Base-by-base conservation (phyloP, 2,329 filamentous ascomycete genomes). In the Emmonsia crescens region DNA sequence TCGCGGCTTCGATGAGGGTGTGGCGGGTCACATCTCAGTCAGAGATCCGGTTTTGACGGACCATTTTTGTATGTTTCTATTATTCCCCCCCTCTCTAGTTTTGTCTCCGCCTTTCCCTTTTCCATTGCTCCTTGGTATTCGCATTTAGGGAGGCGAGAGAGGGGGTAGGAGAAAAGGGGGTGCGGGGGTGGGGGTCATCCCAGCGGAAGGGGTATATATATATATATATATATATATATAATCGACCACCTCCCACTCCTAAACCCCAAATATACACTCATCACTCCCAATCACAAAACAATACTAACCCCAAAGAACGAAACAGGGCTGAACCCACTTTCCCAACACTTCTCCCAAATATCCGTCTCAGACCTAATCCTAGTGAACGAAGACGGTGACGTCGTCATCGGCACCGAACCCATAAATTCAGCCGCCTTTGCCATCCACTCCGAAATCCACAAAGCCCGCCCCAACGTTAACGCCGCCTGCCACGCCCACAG, bases 371-470 rank as follows among this genome's bases (percentile, higher is more conserved):
- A 81, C 63, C 71, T 81, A 49, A 77, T 81, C 44, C 72, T 71
- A 5, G 75, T 81, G 2, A 71, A 78, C 62, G 70, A 77, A 49
- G 60, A 74, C 12, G 79, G 77, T 12, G 66, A 76, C 49, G 71
- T 76, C 27, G 71, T 79, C 46, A 27, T 38, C 31, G 76, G 74
- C 31, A 77, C 76, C 6, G 75, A 73, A 24, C 65, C 74, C 5
- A 69, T 78, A 46, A 80, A 80, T 63, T 73, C 73, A 0, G 77
- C 78, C 0, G 78, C 75, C 0, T 80, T 78, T 65, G 76, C 76
- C 68, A 80, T 80, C 56, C 78, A 80, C 64, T 67, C 72, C 61
- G 77, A 75, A 64, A 78, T 80, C 46, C 78, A 80, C 62, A 67
- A 70, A 16, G 73, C 72, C 0, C 69, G 78, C 14, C 78, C 78